Evolutionary conservation across 169 alveolate genomes (phyloP), one percentile per base, ranked within the genome.

Genomic region (Sarcocystis neurona): DNA sequence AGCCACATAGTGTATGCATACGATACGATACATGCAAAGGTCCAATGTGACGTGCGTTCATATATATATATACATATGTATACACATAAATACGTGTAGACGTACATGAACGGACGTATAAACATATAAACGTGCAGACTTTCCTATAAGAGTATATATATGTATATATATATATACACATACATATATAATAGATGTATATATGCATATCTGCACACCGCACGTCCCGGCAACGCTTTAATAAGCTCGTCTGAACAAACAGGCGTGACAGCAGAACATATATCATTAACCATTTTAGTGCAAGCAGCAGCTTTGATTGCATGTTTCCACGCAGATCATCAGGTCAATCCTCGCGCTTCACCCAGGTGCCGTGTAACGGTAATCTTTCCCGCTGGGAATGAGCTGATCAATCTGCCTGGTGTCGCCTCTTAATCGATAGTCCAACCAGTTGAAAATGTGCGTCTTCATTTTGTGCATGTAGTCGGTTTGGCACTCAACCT

Each of bases 391-490:
- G 46, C 43, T 72, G 15, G 82, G 82, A 44, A 72, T 72, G 34
- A 72, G 41, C 82, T 39, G 37, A 32, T 72, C 56, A 18, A 72
- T 56, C 56, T 72, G 82, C 37, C 82, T 39, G 18, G 41, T 72
- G 82, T 72, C 82, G 46, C 37, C 82, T 32, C 82, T 39, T 56
- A 72, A 56, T 48, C 82, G 82, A 2, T 72, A 72, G 56, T 72
- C 82, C 23, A 72, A n/a, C 82, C 82, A 72, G 82, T 72, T 56
- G 82, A 39, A 72, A 39, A 72, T 56, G 46, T 39, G 27, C 82
- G 37, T 46, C 18, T 72, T 34, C 34, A 72, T 72, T 72, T 72
- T 72, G 20, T 72, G 18, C 82, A 72, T 72, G 10, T 27, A 39
- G 56, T 12, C 58, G 39, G 58, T 56, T 15, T n/a, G 82, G 58